Evolutionary conservation across 2,329 filamentous ascomycete genomes (phyloP), one percentile per base, ranked within the genome.

Genomic region (Furcasterigmium sp.): DNA sequence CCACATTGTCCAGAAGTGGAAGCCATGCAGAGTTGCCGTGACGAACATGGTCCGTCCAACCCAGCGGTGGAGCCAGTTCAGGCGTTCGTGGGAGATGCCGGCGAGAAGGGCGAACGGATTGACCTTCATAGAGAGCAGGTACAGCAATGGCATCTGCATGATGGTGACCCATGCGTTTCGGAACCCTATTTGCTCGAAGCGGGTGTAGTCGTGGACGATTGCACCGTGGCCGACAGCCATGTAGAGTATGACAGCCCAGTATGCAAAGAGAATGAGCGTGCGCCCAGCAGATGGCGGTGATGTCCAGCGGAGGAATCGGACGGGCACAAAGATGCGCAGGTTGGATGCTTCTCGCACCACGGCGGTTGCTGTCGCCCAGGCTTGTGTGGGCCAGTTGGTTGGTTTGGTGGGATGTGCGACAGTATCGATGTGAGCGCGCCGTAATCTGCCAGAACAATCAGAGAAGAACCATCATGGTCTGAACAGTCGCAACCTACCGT

Each of bases 1-100:
- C 80, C 83, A 87, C 55, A 82, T 74, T 3, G 67, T 65, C 62
- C 80, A 82, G 58, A 86, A 87, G 58, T 84, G 78, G 52, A 78
- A 84, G 46, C 85, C 82, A 53, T 88, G 84, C 4, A 87, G 72
- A 1, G 82, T 81, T 2, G 78, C 78, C 0, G 80, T 85, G 14
- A 87, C 64, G 28, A 87, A 74, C 64, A 87, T 77, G 43, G 80
- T 84, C 46, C 84, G 74, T 3, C 79, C 81, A 9, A 82, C 77
- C 84, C 84, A 88, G 47, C 84, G 75, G 54, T 88, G 84, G 41
- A 87, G 62, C 84, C 84, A 87, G 57, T 85, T 87, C 45, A 87
- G 65, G 8, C 80, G 73, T 61, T 87, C 84, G 54, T 87, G 80
- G 47, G 81, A 80, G 9, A 75, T 72, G 10, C 83, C 84, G 4